These are phyloP conservation scores for Ustilago xerochloae DNA, from an alignment of 1,284 basidiomycete genomes.

Conservation along the genomic window DNA sequence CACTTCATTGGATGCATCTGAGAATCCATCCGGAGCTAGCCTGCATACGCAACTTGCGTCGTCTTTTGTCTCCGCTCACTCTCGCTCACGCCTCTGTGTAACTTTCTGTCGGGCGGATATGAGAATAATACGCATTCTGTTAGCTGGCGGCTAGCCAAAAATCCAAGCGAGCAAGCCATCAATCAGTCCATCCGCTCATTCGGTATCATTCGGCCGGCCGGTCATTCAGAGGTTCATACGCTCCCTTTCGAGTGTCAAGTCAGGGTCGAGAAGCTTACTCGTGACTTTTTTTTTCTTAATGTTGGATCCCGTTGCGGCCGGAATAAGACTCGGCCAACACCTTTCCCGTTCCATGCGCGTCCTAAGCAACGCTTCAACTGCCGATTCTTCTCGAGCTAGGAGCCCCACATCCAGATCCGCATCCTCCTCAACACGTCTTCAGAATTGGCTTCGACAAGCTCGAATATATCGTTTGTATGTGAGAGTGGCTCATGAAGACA, in stretches of 20 bases:
- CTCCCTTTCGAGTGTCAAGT: neutral
- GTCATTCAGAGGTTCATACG: neutral
- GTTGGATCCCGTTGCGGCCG: constrained; percentile 29
- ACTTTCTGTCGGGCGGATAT: constrained; percentile 1
- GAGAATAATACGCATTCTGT: neutral
- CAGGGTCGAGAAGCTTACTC: neutral
- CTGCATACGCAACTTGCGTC: constrained; percentile 4
- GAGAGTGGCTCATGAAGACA: too few species aligned
- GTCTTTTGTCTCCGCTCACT: constrained; percentile 2
- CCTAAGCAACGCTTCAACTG: neutral
- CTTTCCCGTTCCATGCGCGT: constrained; percentile 7
- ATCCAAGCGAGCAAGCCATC: neutral
- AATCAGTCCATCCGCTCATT: neutral
- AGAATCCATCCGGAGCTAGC: constrained; percentile 19
- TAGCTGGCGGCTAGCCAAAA: neutral
- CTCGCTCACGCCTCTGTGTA: neutral
- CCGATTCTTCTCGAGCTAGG: neutral
- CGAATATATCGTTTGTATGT: too few species aligned
- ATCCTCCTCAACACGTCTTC: neutral
- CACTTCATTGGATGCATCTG: neutral
- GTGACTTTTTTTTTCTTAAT: neutral
- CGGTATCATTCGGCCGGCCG: neutral
- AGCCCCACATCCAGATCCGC: neutral
- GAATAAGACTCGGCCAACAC: constrained; percentile 28
- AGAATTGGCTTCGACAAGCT: too few species aligned